Evolutionary conservation across 495 filamentous ascomycete species (phyloP).

Genomic region (Aspergillus affinis): DNA sequence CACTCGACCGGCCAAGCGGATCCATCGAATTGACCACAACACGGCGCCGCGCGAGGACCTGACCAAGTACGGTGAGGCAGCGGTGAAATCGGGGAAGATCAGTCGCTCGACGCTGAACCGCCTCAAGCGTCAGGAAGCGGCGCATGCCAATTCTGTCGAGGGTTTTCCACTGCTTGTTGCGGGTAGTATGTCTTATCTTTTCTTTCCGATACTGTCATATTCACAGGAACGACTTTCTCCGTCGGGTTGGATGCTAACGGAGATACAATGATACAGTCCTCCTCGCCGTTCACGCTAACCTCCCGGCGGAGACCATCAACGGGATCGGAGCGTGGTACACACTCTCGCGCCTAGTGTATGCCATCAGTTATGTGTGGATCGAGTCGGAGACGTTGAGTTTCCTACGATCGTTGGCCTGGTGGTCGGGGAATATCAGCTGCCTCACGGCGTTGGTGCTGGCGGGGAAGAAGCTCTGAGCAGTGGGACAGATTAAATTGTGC

Average conservation of each 20-base stretch:
- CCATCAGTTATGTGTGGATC: slow-evolving; percentile 39
- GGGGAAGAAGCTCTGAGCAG: slow-evolving; percentile 27
- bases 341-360: slow-evolving; percentile 40
- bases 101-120: slow-evolving; percentile 41
- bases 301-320: slow-evolving; percentile 41
- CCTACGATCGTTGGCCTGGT: slow-evolving; percentile 46
- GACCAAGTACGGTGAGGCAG: slow-evolving; percentile 42
- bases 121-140: slow-evolving; percentile 47
- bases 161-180: slow-evolving; percentile 47
- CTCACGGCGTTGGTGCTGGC: slow-evolving; percentile 31
- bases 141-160: slow-evolving; percentile 50
- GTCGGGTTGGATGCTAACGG: neutral
- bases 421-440: slow-evolving; percentile 46
- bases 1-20: slow-evolving; percentile 41
- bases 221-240: neutral
- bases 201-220: no score
- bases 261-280: slow-evolving; percentile 22
- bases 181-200: slow-evolving; percentile 28
- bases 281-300: slow-evolving; percentile 31
- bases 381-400: slow-evolving; percentile 34
- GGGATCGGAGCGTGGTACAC: slow-evolving; percentile 44
- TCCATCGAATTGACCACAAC: slow-evolving; percentile 51
- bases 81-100: slow-evolving; percentile 50
- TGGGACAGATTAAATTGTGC: neutral
- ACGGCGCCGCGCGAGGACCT: slow-evolving; percentile 46